Evolutionary conservation across 2,329 filamentous ascomycete species (phyloP).

Genomic region (Pleoardoris graminearum): DNA sequence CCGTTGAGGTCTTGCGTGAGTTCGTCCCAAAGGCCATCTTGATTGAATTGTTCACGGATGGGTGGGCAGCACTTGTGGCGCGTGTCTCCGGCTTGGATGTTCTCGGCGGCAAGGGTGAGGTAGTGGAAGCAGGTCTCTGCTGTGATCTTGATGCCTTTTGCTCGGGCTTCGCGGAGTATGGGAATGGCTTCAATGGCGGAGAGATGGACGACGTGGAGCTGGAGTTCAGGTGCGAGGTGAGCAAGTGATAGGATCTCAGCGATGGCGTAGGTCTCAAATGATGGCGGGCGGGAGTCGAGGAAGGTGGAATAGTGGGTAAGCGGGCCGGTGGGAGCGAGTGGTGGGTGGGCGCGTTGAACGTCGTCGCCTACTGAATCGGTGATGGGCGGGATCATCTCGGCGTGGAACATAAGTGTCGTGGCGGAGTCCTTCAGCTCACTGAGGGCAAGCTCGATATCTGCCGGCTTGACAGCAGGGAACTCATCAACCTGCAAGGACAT

Average conservation of each 20-base stretch:
- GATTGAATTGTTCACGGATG: slow-evolving; percentile 79
- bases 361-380: slow-evolving; percentile 77
- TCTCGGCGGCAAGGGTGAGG: slow-evolving; percentile 79
- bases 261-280: slow-evolving; percentile 90
- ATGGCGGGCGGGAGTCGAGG: slow-evolving; percentile 82
- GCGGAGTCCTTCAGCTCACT: slow-evolving; percentile 74
- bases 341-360: slow-evolving; percentile 69
- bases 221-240: slow-evolving; percentile 76
- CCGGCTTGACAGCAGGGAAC: slow-evolving; percentile 84
- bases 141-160: slow-evolving; percentile 78
- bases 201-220: slow-evolving; percentile 91
- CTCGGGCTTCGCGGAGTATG: slow-evolving; percentile 72
- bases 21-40: slow-evolving; percentile 86
- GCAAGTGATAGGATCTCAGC: slow-evolving; percentile 83
- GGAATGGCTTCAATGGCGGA: slow-evolving; percentile 89
- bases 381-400: slow-evolving; percentile 95
- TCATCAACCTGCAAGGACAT: slow-evolving; percentile 74
- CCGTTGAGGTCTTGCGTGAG: slow-evolving; percentile 58
- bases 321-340: slow-evolving; percentile 70
- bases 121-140: slow-evolving; percentile 98
- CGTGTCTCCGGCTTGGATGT: slow-evolving; percentile 82
- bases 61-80: slow-evolving; percentile 95
- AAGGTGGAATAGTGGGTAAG: slow-evolving; percentile 85
- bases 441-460: slow-evolving; percentile 81
- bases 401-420: slow-evolving; percentile 98